Evolutionary conservation across 1,284 basidiomycete species (phyloP), one percentile per base, ranked within the genome.

Genomic region (Leccinum olivaceoglutinosum): DNA sequence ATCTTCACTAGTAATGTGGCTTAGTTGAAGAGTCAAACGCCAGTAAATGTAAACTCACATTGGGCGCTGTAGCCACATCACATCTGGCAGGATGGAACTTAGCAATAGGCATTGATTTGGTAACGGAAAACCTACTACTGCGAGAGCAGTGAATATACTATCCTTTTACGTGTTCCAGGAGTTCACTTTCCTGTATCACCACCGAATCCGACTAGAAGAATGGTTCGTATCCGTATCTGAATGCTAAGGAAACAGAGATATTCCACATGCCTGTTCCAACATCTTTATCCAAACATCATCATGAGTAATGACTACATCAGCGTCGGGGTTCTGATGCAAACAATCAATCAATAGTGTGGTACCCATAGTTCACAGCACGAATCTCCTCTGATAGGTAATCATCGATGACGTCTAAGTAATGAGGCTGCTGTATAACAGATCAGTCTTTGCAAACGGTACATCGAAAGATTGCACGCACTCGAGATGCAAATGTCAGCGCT

Each of bases 351-450:
- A 21, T 21, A 18, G 2, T 2, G 4, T 54, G n/a, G 14, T 7
- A 46, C 41, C 4, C 8, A 3, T 3, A 5, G 11, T 18, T 49
- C 16, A 21, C 11, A 5, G 3, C 16, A 5, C 63, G 10, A 29
- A 64, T 61, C 61, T 64, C 49, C 12, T 36, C 34, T 36, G 63
- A n/a, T 8, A 64, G 21, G 46, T 57, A 61, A 16, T 18, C 32
- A 21, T 64, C 65, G 32, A 64, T 39, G 10, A 44, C 8, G 5
- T 64, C 62, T 6, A 58, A 59, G n/a, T 44, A 38, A 39, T 64
- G 63, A n/a, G 53, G 29, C 14, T 25, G 8, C 53, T 55, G 29
- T 32, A 55, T 10, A 10, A 32, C 9, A 32, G 32, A n/a, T 55
- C 16, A 55, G 10, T 25, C 16, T 9, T 29, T 29, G 14, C 21